Conservation (phyloP, 225 moss, liverwort and hornwort genomes). For the Pleurozium schreberi region DNA sequence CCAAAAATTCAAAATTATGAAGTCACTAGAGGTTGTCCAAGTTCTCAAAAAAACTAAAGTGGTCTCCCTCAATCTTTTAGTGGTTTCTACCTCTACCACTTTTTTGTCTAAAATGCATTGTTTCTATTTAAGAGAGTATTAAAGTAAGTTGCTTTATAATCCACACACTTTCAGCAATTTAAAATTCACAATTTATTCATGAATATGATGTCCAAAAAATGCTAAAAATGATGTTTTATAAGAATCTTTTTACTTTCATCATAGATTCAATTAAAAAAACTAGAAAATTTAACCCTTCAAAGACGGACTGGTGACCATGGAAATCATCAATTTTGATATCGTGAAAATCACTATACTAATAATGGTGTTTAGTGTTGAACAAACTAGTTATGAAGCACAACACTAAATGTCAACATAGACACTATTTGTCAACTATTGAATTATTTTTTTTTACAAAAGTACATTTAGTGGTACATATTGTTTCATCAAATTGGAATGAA, state of each 20-base stretch:
- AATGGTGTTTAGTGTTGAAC: too few species aligned
- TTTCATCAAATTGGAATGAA: too few species aligned
- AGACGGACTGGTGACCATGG: too few species aligned
- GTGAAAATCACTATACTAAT: too few species aligned
- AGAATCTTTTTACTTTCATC: background rate
- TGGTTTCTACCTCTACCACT: background rate
- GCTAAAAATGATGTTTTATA: rapidly evolving
- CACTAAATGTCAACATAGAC: too few species aligned
- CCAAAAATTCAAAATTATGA: background rate
- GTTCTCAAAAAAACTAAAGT: background rate
- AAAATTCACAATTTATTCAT: background rate
- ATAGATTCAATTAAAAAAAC: background rate
- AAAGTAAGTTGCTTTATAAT: rapidly evolving
- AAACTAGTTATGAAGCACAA: too few species aligned
- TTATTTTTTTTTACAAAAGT: too few species aligned
- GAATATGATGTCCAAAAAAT: background rate
- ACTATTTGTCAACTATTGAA: too few species aligned
- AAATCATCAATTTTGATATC: too few species aligned
- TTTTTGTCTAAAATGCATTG: background rate
- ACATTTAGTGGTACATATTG: too few species aligned
- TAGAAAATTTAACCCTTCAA: too few species aligned
- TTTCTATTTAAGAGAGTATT: background rate
- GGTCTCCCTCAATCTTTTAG: rapidly evolving
- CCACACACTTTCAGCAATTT: background rate
- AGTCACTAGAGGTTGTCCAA: background rate